Base-by-base conservation (phyloP, 129 eudicot genomes). In the Apium graveolens region DNA sequence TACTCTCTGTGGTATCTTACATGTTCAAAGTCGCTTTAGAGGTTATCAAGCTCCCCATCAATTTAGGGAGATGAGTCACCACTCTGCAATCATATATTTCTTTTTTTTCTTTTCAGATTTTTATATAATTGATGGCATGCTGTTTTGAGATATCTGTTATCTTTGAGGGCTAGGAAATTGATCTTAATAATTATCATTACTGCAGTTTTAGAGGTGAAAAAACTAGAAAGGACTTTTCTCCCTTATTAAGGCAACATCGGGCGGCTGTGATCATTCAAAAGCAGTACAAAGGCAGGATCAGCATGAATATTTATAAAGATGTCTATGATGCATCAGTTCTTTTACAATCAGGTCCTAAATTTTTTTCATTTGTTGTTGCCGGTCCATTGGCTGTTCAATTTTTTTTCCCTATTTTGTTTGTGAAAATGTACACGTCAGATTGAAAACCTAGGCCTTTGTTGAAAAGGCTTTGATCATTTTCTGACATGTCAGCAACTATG, bases 11-110 rank as follows among this genome's bases (percentile, higher is more conserved):
- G 99, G 99, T 78, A 90, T 96, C 76, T 89, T 96, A 77, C 96
- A 97, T 57, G 97, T 96, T 39, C 99, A 96, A 80, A 92, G 99
- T 84, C 90, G 99, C 86, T 96, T 96, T 71, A 89, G 99, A 84
- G 94, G 97, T 76, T 88, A 96, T 83, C 90, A 89, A 89, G 95
- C 97, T 87, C 97, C 97, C 66, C 81, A 86, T 75, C 75, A 80
- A 76, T 78, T 86, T 42, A 87, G 77, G 80, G 90, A 92, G 74
- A 71, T 86, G 99, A 78, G 86, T 96, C 45, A 53, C 77, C 78
- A 81, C 86, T 48, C 93, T 96, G 79, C 99, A 96, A 79, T 88
- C 99, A 79, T 87, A 97, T 96, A 89, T 65, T 82, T 65, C n/a
- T 70, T 62, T 53, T 35, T 49, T 27, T 78, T 73, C 18, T 73